These are phyloP conservation scores for Lepidium didymum DNA, from an alignment of 345 rosid genomes.

Conservation along the genomic window DNA sequence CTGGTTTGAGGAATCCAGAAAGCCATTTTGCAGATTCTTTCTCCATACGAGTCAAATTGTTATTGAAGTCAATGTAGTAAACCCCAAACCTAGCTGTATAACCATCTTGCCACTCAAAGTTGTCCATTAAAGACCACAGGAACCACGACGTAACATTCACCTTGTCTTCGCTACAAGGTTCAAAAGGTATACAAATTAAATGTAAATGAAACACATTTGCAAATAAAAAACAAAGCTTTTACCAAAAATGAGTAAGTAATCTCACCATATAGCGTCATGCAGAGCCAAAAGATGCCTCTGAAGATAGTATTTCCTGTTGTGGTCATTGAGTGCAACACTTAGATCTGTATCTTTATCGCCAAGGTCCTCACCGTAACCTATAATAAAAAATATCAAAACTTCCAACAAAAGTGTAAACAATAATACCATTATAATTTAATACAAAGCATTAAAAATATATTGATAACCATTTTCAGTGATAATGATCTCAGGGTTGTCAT, in stretches of 20 bases:
- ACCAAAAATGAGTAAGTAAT: neutral
- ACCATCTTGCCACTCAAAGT: conserved; percentile 33
- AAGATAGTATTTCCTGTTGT: conserved; percentile 28
- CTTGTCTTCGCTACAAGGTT: conserved; percentile 20
- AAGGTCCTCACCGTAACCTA: conserved; percentile 28
- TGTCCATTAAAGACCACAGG: conserved; percentile 28
- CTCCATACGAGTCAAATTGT: conserved; percentile 22
- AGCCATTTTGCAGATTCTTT: conserved; percentile 30
- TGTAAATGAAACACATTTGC: neutral
- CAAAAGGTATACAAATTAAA: neutral
- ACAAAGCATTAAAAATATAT: neutral
- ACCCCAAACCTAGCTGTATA: conserved; percentile 30
- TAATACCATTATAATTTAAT: neutral
- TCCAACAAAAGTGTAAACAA: neutral
- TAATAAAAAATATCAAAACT: neutral
- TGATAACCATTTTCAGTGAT: conserved; percentile 44
- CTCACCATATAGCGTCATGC: conserved; percentile 22
- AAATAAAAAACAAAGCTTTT: neutral
- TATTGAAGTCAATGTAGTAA: conserved; percentile 22
- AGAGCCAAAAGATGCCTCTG: conserved; percentile 23
- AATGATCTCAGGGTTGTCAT: conserved; percentile 34
- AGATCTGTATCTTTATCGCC: conserved; percentile 23
- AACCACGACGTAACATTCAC: conserved; percentile 23
- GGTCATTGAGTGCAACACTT: conserved; percentile 22
- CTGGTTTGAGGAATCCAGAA: conserved; percentile 17